Conservation (phyloP, 164 flowering plant species). For the Tetrastigma voinierianum region DNA sequence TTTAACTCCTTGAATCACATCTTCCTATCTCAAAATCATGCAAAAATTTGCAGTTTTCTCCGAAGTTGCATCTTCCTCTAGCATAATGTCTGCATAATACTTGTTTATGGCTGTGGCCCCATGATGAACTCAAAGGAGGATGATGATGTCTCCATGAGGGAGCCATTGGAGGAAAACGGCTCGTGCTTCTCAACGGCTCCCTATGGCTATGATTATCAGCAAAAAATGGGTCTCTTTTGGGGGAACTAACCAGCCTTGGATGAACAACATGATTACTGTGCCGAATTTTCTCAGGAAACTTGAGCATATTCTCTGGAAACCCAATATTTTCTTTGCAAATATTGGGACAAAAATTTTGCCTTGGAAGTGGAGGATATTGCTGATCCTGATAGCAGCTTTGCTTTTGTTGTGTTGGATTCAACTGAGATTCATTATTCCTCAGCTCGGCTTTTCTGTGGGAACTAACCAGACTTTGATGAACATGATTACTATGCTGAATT, state of each 20-base stretch:
- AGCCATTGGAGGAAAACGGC: constrained; percentile 9
- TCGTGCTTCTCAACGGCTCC: constrained; percentile 22
- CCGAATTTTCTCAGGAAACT: background rate
- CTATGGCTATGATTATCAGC: constrained; percentile 4
- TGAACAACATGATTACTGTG: background rate
- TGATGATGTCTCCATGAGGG: constrained; percentile 1
- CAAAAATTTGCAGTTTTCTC: constrained; percentile 58
- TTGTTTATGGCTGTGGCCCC: constrained; percentile 12
- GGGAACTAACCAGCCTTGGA: too few relatives aligned
- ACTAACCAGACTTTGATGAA: too few relatives aligned
- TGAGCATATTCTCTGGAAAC: background rate
- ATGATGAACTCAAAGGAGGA: background rate
- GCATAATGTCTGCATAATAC: constrained; percentile 45
- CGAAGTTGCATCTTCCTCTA: constrained; percentile 59
- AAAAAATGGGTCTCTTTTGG: too few relatives aligned
- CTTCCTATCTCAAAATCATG: constrained; percentile 34
- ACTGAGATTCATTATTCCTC: too few relatives aligned
- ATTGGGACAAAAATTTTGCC: background rate
- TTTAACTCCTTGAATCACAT: background rate
- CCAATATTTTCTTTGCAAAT: background rate
- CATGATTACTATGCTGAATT: background rate
- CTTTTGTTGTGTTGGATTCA: too few relatives aligned
- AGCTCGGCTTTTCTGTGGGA: too few relatives aligned
- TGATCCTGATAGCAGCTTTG: background rate
- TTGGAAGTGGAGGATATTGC: background rate